These are phyloP conservation scores for Zasmidium cellare DNA, from an alignment of 2,329 filamentous ascomycete genomes.

Conservation along the genomic window DNA sequence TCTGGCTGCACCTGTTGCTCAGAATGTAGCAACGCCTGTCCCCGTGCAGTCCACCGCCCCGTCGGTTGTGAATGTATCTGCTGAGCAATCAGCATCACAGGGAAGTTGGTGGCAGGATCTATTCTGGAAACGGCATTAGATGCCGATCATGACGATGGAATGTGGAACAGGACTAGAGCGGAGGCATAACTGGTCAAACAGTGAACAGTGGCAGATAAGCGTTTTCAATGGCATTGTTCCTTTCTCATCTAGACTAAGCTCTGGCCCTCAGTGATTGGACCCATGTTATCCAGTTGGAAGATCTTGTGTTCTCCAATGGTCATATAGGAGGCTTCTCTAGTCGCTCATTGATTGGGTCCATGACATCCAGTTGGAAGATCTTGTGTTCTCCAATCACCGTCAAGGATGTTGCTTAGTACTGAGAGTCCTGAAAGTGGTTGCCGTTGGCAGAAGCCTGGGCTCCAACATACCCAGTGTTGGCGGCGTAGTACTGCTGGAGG, in stretches of 20 bases:
- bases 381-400: neutral
- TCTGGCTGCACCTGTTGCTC: no score
- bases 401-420: slow-evolving; percentile 2
- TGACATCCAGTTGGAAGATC: neutral
- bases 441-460: neutral
- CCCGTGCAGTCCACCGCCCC: no score
- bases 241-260: no score
- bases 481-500: neutral
- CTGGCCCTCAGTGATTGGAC: no score
- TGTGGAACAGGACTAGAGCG: no score
- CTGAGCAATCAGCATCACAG: neutral
- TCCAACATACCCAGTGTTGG: neutral
- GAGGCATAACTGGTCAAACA: no score
- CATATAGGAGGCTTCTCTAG: neutral
- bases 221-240: no score
- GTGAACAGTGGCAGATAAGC: no score
- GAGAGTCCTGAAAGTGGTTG: neutral
- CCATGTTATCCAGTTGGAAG: neutral
- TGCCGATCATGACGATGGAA: neutral
- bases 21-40: no score
- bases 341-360: no score
- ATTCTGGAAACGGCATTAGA: slow-evolving; percentile 18
- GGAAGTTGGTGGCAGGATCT: slow-evolving; percentile 13
- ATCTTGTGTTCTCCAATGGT: neutral
- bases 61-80: no score